Conservation (phyloP, 495 filamentous ascomycete species). For the Aspergillus biplanus region DNA sequence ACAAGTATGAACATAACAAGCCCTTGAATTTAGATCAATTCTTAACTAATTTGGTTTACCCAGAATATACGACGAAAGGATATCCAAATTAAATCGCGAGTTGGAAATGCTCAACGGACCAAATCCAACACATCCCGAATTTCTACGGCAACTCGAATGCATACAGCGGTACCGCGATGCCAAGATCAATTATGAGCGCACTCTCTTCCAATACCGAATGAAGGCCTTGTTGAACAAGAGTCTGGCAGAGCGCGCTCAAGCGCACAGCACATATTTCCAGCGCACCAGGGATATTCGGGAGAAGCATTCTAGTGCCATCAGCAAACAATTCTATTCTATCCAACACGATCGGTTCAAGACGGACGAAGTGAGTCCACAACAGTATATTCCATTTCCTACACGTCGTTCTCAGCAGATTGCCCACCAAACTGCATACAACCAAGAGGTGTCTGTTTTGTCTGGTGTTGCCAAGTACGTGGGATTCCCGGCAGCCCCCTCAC, state of each 20-base stretch:
- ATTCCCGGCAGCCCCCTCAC: conserved; percentile 90
- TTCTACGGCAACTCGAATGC: conserved; percentile 80
- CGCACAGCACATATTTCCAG: conserved; percentile 87
- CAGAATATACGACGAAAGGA: conserved; percentile 85
- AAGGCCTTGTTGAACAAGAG: conserved; percentile 71
- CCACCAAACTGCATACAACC: conserved; percentile 86
- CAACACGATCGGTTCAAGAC: conserved; percentile 86
- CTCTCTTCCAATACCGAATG: conserved; percentile 71
- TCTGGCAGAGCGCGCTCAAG: conserved; percentile 77
- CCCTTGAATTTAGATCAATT: conserved; percentile 7
- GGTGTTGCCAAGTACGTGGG: conserved; percentile 93
- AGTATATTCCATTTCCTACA: conserved; percentile 71
- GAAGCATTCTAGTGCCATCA: conserved; percentile 72
- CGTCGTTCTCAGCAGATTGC: conserved; percentile 71
- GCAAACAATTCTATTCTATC: conserved; percentile 86
- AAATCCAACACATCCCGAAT: conserved; percentile 84
- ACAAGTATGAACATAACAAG: conserved; percentile 63
- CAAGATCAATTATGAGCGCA: conserved; percentile 73
- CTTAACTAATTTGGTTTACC: conserved; percentile 21
- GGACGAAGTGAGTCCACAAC: conserved; percentile 80
- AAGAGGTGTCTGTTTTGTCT: conserved; percentile 86
- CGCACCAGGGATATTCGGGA: conserved; percentile 80
- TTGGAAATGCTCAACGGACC: conserved; percentile 77
- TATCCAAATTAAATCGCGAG: conserved; percentile 80
- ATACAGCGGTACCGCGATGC: conserved; percentile 79